Evolutionary conservation across 2,329 filamentous ascomycete species (phyloP).

Genomic region (Ophioceras dolichostomum): DNA sequence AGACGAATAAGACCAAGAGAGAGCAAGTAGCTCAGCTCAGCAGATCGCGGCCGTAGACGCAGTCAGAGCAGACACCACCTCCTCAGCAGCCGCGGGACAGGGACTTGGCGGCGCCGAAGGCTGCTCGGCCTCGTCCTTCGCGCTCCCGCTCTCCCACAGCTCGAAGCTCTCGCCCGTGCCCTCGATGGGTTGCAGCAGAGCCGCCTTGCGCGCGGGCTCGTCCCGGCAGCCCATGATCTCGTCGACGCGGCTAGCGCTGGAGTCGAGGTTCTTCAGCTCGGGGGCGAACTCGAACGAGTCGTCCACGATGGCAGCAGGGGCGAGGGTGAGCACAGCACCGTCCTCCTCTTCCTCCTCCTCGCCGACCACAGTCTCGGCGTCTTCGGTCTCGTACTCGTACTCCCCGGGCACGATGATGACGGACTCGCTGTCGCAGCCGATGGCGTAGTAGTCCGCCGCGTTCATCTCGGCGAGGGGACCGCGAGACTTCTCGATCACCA

Average conservation of each 20-base stretch:
- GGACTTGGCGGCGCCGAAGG: slow-evolving; percentile 4
- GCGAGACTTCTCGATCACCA: slow-evolving; percentile 52
- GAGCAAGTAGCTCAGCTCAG: too few species aligned
- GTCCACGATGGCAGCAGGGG: slow-evolving; percentile 5
- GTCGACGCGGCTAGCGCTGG: slow-evolving; percentile 16
- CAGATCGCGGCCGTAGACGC: not conserved
- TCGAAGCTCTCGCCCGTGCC: slow-evolving; percentile 50
- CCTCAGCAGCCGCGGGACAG: not conserved
- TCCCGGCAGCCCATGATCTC: slow-evolving; percentile 23
- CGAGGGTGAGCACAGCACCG: slow-evolving; percentile 1
- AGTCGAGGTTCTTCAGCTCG: slow-evolving; percentile 12
- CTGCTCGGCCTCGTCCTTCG: slow-evolving; percentile 40
- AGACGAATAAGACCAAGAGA: too few species aligned
- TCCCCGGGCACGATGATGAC: slow-evolving; percentile 42
- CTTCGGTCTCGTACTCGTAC: slow-evolving; percentile 33
- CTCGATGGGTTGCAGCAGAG: slow-evolving; percentile 41
- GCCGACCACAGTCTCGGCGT: slow-evolving; percentile 15
- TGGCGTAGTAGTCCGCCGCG: slow-evolving; percentile 53
- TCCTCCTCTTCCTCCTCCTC: slow-evolving; percentile 13
- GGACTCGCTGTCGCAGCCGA: slow-evolving; percentile 50
- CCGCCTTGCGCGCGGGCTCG: slow-evolving; percentile 27
- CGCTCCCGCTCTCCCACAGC: slow-evolving; percentile 59
- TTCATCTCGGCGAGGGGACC: slow-evolving; percentile 56
- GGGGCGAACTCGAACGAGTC: slow-evolving; percentile 13
- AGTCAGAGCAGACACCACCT: not conserved